phyloP scores from a whole-genome alignment of 2,329 filamentous ascomycete genomes.

The Aureobasidium lini region DNA sequence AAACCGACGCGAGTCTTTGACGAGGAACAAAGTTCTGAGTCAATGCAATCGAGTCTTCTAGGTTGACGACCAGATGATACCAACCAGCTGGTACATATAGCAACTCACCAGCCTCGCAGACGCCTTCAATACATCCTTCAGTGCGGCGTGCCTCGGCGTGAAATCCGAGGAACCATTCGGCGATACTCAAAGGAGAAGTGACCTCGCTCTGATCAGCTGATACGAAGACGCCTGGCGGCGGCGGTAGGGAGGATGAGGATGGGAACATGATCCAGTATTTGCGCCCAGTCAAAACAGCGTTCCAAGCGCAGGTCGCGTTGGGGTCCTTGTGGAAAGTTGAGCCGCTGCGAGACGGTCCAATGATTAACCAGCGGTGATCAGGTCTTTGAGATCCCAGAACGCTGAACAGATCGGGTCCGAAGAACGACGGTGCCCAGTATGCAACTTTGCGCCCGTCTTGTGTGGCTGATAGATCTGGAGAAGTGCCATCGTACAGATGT shows the following conservation, averaged over 20 bases:
- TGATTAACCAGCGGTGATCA: constrained; percentile 85
- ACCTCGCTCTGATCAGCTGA: constrained; percentile 87
- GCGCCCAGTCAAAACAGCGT: constrained; percentile 77
- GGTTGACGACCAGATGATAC: constrained; percentile 94
- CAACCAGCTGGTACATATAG: constrained; percentile 89
- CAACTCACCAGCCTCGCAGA: constrained; percentile 78
- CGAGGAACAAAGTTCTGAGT: constrained; percentile 91
- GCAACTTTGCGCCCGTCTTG: constrained; percentile 36
- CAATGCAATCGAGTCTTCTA: constrained; percentile 74
- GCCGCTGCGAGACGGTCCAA: constrained; percentile 78
- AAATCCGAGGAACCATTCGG: constrained; percentile 91
- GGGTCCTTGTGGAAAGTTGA: constrained; percentile 90
- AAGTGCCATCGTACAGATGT: constrained; percentile 12
- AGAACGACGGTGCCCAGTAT: constrained; percentile 78
- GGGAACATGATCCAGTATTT: constrained; percentile 99
- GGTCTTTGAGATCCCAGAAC: constrained; percentile 71
- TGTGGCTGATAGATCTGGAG: constrained; percentile 16
- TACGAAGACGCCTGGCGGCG: constrained; percentile 83
- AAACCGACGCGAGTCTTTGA: constrained; percentile 63
- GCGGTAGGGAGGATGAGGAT: constrained; percentile 51
- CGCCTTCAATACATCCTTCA: constrained; percentile 73
- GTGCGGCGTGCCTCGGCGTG: constrained; percentile 72
- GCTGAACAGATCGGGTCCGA: constrained; percentile 77
- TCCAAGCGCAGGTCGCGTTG: constrained; percentile 75
- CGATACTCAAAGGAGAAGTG: constrained; percentile 86